Percentiles rank a stretch among this genome's conserved stretches.
Evolutionary conservation across 352 stramenopile species (phyloP).

Genomic region (Globisporangium emineosum): DNA sequence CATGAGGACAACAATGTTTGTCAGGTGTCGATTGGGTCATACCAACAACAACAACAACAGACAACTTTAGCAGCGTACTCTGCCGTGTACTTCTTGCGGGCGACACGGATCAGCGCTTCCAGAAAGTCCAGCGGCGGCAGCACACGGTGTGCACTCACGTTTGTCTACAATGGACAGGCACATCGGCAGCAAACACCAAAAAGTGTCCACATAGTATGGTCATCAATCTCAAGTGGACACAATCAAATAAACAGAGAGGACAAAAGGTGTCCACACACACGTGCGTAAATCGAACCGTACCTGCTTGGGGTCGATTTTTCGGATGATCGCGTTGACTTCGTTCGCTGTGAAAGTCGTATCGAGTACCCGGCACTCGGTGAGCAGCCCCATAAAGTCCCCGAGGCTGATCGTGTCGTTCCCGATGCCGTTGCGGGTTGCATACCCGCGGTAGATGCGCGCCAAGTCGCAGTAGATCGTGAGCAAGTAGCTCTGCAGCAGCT

Average conservation of each 20-base stretch:
- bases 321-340: conserved; percentile 44
- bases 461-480: conserved; percentile 70
- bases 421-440: conserved; percentile 40
- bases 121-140: conserved; percentile 62
- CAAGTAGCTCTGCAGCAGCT: conserved; percentile 72
- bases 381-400: conserved; percentile 52
- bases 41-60: background rate
- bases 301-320: conserved; percentile 47
- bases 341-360: conserved; percentile 38
- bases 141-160: conserved; percentile 36
- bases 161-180: conserved; percentile 19
- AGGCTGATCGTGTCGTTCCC: conserved; percentile 45
- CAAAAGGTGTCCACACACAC: background rate
- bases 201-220: background rate
- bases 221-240: background rate
- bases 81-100: conserved; percentile 59
- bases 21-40: background rate
- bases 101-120: conserved; percentile 56
- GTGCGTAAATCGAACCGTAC: conserved; percentile 11
- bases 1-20: background rate
- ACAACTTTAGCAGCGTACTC: conserved; percentile 49
- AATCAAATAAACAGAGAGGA: background rate
- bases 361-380: conserved; percentile 65
- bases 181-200: background rate
- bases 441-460: conserved; percentile 69